phyloP scores from a whole-genome alignment of 129 eudicot genomes.

The Centella asiatica region DNA sequence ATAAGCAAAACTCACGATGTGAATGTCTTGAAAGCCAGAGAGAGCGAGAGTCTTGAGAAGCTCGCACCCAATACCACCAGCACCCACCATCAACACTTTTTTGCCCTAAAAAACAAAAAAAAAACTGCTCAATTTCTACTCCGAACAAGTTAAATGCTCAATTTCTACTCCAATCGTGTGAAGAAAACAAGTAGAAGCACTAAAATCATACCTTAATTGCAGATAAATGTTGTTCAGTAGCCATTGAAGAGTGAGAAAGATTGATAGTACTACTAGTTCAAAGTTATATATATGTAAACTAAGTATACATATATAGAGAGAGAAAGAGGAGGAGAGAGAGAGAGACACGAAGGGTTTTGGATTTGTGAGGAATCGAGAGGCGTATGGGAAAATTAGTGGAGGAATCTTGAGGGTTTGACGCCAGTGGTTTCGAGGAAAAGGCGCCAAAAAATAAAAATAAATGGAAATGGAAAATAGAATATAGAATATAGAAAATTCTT shows the following conservation, averaged over 20 bases:
- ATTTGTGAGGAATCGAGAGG: constrained; percentile 1
- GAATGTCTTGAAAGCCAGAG: constrained; percentile 81
- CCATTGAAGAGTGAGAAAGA: constrained; percentile 31
- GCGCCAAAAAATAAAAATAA: constrained; percentile 45
- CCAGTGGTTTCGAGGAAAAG: constrained; percentile 27
- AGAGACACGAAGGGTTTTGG: not conserved
- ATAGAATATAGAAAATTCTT: not conserved
- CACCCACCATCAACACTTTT: constrained; percentile 94
- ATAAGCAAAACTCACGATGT: constrained; percentile 52
- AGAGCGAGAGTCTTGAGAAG: constrained; percentile 97
- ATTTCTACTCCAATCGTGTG: not conserved
- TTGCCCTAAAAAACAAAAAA: constrained; percentile 37
- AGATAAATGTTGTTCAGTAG: constrained; percentile 40
- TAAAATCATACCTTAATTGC: constrained; percentile 47
- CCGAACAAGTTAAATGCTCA: not conserved
- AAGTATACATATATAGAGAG: not conserved
- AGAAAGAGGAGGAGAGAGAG: not conserved
- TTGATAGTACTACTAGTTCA: not conserved
- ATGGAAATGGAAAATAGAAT: not conserved
- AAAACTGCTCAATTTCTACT: not conserved
- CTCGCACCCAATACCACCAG: constrained; percentile 97
- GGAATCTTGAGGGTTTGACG: constrained; percentile 4
- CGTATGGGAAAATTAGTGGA: not conserved
- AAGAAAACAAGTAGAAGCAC: not conserved
- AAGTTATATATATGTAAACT: too few relatives aligned